phyloP scores from a whole-genome alignment of 352 stramenopile genomes.

The Pythium sp. region DNA sequence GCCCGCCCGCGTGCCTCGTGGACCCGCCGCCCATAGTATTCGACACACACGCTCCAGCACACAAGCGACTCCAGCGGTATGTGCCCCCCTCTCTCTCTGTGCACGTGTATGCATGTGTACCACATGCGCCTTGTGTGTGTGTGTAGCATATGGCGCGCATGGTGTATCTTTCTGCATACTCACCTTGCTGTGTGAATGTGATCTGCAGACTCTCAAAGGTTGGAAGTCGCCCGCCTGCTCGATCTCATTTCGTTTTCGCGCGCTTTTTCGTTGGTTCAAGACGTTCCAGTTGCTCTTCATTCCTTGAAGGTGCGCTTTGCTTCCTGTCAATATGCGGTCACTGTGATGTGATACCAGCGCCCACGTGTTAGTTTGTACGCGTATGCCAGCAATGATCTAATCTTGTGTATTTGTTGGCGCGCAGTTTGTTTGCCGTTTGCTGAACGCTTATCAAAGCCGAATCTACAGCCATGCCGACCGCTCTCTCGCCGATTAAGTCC shows the following conservation, averaged over 20 bases:
- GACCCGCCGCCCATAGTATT: constrained; percentile 7
- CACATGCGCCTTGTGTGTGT: background rate
- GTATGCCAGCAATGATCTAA: background rate
- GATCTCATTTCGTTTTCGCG: background rate
- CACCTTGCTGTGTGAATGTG: background rate
- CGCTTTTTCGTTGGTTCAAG: constrained; percentile 2
- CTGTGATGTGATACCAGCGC: background rate
- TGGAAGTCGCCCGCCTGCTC: background rate
- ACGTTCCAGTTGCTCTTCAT: constrained; percentile 1
- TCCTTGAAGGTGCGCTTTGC: background rate
- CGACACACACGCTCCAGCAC: background rate
- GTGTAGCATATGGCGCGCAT: background rate
- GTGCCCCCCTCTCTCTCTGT: background rate
- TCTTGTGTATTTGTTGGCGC: background rate
- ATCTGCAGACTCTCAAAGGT: background rate
- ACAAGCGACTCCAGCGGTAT: background rate
- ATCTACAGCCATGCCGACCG: constrained; percentile 37
- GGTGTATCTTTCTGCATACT: background rate
- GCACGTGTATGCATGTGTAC: background rate
- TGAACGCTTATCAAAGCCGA: background rate
- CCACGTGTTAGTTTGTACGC: background rate
- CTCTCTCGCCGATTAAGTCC: constrained; percentile 80
- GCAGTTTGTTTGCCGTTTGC: constrained; percentile 4
- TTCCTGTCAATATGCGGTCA: background rate
- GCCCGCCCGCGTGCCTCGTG: background rate